Evolutionary conservation across 768 basidiomycete species (phyloP), one percentile per base, ranked within the genome.

Genomic region (Auricularia auricula-judae): DNA sequence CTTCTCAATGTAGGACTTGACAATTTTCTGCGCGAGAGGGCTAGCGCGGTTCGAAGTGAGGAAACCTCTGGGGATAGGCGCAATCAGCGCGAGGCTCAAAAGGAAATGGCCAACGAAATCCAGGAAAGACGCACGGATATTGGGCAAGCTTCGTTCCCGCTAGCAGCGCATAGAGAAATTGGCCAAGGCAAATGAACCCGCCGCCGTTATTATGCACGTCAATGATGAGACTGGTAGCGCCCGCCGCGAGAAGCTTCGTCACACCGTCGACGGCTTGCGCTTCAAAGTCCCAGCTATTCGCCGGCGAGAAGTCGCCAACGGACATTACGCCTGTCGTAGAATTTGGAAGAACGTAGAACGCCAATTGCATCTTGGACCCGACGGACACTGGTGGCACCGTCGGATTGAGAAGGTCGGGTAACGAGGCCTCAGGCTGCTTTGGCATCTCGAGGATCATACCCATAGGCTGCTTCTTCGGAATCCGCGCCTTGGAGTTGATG

Each of bases 161-260:
- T 23, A 88, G 76, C 68, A 77, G 84, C 61, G 79, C 78, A 66
- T 84, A 83, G 47, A 88, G 73, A 75, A 84, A 86, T 47, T 81
- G 78, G 3, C 84, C 85, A 5, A 86, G 77, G 70, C 85, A 86
- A 5, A 86, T 77, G 63, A 80, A 84, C 33, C 86, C 36, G 14
- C 68, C 68, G 2, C 68, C 68, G 63, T 68, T 68, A 42, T 68
- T 67, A 35, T 61, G 59, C 1, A 67, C 53, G 59, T 67, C 66
- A 58, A 68, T 63, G 58, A 66, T 66, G 36, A 65, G 47, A 18
- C 61, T 53, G 33, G 64, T 62, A 8, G 62, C 66, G 35, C 65
- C 65, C 43, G 61, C 54, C 21, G 7, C 44, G 36, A 58, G 43
- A 35, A 64, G 58, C 4, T 36, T 56, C 23, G 53, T 42, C 36